Conservation (phyloP, 495 filamentous ascomycete species). For the Evernia prunastri region DNA sequence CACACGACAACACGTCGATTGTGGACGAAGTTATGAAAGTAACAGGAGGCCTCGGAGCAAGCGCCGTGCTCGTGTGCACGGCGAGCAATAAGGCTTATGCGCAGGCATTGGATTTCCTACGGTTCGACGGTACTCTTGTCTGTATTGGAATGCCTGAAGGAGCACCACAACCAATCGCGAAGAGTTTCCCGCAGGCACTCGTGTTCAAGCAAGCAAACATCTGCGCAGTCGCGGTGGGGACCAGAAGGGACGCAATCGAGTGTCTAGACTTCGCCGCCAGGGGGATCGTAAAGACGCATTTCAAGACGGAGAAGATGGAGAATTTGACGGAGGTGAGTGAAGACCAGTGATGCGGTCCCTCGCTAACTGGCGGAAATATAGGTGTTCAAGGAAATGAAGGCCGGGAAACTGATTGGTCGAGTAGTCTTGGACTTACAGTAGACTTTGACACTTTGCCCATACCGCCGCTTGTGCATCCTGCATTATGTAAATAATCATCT, state of each 20-base stretch:
- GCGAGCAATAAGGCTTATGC: slow-evolving; percentile 61
- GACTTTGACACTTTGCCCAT: neutral
- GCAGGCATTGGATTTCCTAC: slow-evolving; percentile 50
- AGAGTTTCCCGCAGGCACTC: slow-evolving; percentile 45
- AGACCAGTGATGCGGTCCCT: too few relatives aligned
- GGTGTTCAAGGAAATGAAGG: slow-evolving; percentile 52
- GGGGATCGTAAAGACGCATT: slow-evolving; percentile 56
- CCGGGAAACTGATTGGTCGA: slow-evolving; percentile 50
- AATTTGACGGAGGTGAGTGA: slow-evolving; percentile 46
- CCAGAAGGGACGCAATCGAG: slow-evolving; percentile 60
- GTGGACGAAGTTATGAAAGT: slow-evolving; percentile 49
- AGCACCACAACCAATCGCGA: slow-evolving; percentile 50
- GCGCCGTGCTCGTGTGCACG: slow-evolving; percentile 58
- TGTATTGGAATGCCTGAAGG: slow-evolving; percentile 66
- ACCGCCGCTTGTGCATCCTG: neutral
- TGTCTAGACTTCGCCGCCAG: slow-evolving; percentile 56
- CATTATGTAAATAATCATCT: neutral
- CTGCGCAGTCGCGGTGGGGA: slow-evolving; percentile 58
- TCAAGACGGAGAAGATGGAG: slow-evolving; percentile 54
- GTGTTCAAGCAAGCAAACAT: slow-evolving; percentile 50
- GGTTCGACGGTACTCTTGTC: slow-evolving; percentile 57
- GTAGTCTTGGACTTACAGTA: slow-evolving; percentile 54
- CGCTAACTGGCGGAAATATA: slow-evolving; percentile 5
- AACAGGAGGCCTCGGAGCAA: slow-evolving; percentile 58
- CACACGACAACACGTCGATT: slow-evolving; percentile 45